Evolutionary conservation across 2,329 filamentous ascomycete species (phyloP).

Genomic region (Colletotrichum eremochloae): DNA sequence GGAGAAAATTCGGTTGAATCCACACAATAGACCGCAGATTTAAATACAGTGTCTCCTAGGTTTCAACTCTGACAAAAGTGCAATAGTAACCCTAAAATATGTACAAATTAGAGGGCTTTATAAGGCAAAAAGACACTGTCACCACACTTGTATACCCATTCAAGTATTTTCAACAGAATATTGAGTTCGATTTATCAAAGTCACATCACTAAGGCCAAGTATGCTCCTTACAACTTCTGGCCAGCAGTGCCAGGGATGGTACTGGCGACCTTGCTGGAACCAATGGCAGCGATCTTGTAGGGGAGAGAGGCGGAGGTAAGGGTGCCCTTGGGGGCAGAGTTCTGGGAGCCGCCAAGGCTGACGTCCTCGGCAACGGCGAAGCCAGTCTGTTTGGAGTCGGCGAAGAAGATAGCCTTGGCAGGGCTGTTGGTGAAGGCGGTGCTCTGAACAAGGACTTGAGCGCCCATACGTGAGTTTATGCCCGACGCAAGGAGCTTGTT

Average conservation of each 20-base stretch:
- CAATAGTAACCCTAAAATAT: conserved; percentile 1
- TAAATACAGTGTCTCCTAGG: conserved; percentile 26
- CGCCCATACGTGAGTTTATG: conserved; percentile 67
- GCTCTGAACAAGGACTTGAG: conserved; percentile 67
- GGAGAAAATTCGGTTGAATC: conserved; percentile 2
- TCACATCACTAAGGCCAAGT: not conserved
- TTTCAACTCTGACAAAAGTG: conserved; percentile 28
- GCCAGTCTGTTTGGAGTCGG: conserved; percentile 54
- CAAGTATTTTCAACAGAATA: conserved; percentile 38
- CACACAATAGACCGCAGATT: conserved; percentile 20
- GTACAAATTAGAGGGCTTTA: conserved; percentile 5
- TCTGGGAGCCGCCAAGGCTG: conserved; percentile 57
- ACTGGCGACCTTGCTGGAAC: conserved; percentile 57
- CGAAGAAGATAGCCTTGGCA: conserved; percentile 49
- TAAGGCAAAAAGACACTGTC: conserved; percentile 14
- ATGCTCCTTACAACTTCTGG: conserved; percentile 46
- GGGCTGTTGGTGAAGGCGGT: conserved; percentile 60
- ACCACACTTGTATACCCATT: conserved; percentile 21
- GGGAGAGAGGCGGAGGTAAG: conserved; percentile 63
- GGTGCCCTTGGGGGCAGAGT: conserved; percentile 61
- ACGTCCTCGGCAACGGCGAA: conserved; percentile 56
- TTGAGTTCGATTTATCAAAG: not conserved
- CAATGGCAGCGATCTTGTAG: conserved; percentile 59
- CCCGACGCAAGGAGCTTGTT: conserved; percentile 57
- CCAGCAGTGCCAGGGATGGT: conserved; percentile 54